phyloP scores from a whole-genome alignment of 2,329 filamentous ascomycete species.

The Aspergillus flavus region DNA sequence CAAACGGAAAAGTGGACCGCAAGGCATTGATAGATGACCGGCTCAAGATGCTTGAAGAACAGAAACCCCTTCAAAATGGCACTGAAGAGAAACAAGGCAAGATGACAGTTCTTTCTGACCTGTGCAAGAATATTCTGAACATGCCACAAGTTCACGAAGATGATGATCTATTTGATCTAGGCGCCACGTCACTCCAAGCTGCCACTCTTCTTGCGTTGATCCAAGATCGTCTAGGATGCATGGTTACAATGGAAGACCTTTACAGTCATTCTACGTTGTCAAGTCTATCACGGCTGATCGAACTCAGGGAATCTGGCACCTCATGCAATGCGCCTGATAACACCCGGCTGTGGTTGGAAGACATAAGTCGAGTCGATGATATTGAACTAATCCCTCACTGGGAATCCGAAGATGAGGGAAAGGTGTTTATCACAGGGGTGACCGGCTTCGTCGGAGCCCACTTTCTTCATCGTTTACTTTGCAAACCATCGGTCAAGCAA shows the following conservation, averaged over 20 bases:
- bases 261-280: background rate
- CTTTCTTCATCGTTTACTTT: conserved; percentile 5
- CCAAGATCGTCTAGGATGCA: background rate
- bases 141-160: background rate
- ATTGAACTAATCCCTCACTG: conserved; percentile 8
- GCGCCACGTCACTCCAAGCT: conserved; percentile 12
- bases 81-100: background rate
- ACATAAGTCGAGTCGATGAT: conserved; percentile 4
- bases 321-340: background rate
- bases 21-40: conserved; percentile 18
- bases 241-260: conserved; percentile 8
- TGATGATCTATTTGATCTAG: conserved; percentile 11
- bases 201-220: conserved; percentile 5
- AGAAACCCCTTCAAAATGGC: background rate
- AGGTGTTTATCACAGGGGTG: conserved; percentile 13
- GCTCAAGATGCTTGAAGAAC: background rate
- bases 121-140: conserved; percentile 3
- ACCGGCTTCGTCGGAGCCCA: conserved; percentile 14
- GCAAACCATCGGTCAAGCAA: conserved; percentile 6
- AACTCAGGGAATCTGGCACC: background rate
- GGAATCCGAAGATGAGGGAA: conserved; percentile 10
- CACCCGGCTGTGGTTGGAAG: background rate
- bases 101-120: background rate
- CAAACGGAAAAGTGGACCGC: conserved; percentile 66
- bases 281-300: background rate